Conservation (phyloP, 192 early-diverging fungal genomes). For the Coemansia sp. region DNA sequence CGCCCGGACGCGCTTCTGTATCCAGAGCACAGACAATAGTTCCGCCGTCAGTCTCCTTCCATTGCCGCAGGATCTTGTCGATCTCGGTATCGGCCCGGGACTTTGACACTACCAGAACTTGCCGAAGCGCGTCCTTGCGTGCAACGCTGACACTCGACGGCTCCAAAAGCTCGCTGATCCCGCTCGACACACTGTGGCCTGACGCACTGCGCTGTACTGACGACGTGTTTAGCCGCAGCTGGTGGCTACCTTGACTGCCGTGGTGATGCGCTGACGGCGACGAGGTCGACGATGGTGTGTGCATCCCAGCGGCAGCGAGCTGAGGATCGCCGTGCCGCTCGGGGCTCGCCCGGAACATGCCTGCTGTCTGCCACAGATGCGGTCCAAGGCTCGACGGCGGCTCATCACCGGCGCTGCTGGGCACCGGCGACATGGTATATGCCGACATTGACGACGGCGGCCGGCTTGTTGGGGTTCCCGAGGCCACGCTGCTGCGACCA, state of each 20-base stretch:
- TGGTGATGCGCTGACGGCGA: constrained; percentile 28
- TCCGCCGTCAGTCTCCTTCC: constrained; percentile 37
- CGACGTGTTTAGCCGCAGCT: constrained; percentile 30
- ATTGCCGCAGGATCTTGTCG: constrained; percentile 43
- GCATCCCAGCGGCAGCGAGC: constrained; percentile 2
- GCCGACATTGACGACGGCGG: constrained; percentile 42
- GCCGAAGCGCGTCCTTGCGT: constrained; percentile 47
- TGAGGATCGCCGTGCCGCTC: constrained; percentile 21
- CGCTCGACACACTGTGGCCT: constrained; percentile 43
- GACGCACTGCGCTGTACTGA: constrained; percentile 45
- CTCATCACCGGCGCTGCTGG: constrained; percentile 39
- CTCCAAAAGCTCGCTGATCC: constrained; percentile 48
- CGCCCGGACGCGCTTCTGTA: constrained; percentile 22
- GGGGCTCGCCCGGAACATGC: constrained; percentile 24
- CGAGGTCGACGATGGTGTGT: constrained; percentile 42
- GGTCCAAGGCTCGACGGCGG: too few relatives aligned
- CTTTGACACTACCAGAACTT: constrained; percentile 45
- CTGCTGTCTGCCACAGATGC: constrained; percentile 25
- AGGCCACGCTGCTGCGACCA: constrained; percentile 4
- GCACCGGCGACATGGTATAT: constrained; percentile 44
- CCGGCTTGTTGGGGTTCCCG: constrained; percentile 12
- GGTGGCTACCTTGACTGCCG: constrained; percentile 13
- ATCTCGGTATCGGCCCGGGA: constrained; percentile 45
- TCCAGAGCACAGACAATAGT: constrained; percentile 32
- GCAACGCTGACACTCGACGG: constrained; percentile 45